Percentiles rank a stretch among this genome's conserved stretches.
Conservation (phyloP, 2,329 filamentous ascomycete species). For the Bipolaris sorokiniana region DNA sequence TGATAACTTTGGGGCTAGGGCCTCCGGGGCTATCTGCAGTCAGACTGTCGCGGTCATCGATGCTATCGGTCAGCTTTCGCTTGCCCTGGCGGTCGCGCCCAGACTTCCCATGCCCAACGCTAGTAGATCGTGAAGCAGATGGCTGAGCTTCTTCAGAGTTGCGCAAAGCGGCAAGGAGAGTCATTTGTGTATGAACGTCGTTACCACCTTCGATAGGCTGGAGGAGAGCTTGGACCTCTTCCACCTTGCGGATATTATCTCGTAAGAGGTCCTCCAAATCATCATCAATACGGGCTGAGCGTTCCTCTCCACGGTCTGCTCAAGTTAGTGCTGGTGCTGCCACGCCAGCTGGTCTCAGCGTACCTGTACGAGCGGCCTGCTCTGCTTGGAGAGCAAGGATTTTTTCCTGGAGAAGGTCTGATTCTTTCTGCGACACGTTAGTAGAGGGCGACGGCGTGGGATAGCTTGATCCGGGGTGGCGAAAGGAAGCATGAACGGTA, state of each 20-base stretch:
- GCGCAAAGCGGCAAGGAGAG: constrained; percentile 56
- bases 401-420: constrained; percentile 41
- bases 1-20: constrained; percentile 45
- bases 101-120: constrained; percentile 42
- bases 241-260: constrained; percentile 56
- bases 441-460: background rate
- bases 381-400: constrained; percentile 38
- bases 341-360: constrained; percentile 3
- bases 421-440: constrained; percentile 35
- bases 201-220: constrained; percentile 51
- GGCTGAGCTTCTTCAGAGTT: constrained; percentile 52
- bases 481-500: background rate
- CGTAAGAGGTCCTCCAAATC: constrained; percentile 55
- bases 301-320: constrained; percentile 44
- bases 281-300: constrained; percentile 52
- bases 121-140: constrained; percentile 45
- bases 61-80: constrained; percentile 44
- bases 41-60: constrained; percentile 49
- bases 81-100: constrained; percentile 47
- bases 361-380: constrained; percentile 40
- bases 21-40: constrained; percentile 47
- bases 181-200: constrained; percentile 52
- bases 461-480: background rate
- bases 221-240: constrained; percentile 53
- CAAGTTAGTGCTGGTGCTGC: constrained; percentile 9